These are phyloP conservation scores for Colletotrichum truncatum DNA, from an alignment of 2,329 filamentous ascomycete species.

Conservation along the genomic window DNA sequence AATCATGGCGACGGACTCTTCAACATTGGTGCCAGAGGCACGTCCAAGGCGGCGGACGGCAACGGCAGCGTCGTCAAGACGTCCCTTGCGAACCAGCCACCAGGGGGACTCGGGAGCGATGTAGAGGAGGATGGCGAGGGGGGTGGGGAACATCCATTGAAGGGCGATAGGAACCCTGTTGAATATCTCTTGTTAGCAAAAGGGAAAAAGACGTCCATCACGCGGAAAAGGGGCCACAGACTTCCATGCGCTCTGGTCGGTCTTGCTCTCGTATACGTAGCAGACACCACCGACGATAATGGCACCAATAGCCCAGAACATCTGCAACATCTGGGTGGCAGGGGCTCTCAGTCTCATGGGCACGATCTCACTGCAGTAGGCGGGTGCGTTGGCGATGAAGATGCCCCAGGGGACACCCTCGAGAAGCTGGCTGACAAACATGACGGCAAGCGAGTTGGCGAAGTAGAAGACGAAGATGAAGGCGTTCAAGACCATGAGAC, in stretches of 20 bases:
- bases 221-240: slow-evolving; percentile 8
- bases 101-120: slow-evolving; percentile 63
- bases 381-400: slow-evolving; percentile 72
- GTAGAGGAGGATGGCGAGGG: slow-evolving; percentile 58
- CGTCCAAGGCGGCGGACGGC: slow-evolving; percentile 57
- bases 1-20: slow-evolving; percentile 34
- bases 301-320: slow-evolving; percentile 71
- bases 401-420: slow-evolving; percentile 73
- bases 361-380: slow-evolving; percentile 70
- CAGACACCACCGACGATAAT: slow-evolving; percentile 69
- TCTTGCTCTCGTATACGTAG: slow-evolving; percentile 57
- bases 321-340: slow-evolving; percentile 70
- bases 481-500: slow-evolving; percentile 64
- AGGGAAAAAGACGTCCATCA: slow-evolving; percentile 30
- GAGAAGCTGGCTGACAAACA: slow-evolving; percentile 64
- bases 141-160: slow-evolving; percentile 68
- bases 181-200: slow-evolving; percentile 40
- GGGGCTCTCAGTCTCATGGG: slow-evolving; percentile 66
- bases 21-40: slow-evolving; percentile 29
- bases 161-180: slow-evolving; percentile 61
- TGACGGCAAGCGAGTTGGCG: slow-evolving; percentile 49
- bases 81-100: slow-evolving; percentile 65
- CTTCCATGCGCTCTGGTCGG: slow-evolving; percentile 33
- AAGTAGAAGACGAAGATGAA: slow-evolving; percentile 65
- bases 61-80: slow-evolving; percentile 52